phyloP scores from a whole-genome alignment of 306 rosid species.

The Cucumis sativus region Cucumber_9930_V3 NC_026655.2:16031501-16032000 shows the following conservation, averaged over 20 bases:
- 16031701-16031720: conserved; percentile 6
- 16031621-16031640: conserved; percentile 84
- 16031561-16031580: conserved; percentile 15
- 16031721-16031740: background rate
- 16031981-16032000: background rate
- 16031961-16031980: background rate
- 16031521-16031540: background rate
- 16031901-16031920: background rate
- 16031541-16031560: conserved; percentile 11
- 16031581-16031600: conserved; percentile 46
- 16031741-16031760: background rate
- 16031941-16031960: background rate
- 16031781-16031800: background rate
- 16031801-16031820: background rate
- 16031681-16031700: conserved; percentile 39
- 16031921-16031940: background rate
- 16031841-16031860: background rate
- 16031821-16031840: background rate
- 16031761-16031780: background rate
- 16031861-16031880: background rate
- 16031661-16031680: conserved; percentile 43
- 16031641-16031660: conserved; percentile 89
- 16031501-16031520: background rate
- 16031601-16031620: conserved; percentile 69
- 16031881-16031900: background rate